phyloP scores from a whole-genome alignment of 495 filamentous ascomycete genomes.

The Podospora tetraspora region DNA sequence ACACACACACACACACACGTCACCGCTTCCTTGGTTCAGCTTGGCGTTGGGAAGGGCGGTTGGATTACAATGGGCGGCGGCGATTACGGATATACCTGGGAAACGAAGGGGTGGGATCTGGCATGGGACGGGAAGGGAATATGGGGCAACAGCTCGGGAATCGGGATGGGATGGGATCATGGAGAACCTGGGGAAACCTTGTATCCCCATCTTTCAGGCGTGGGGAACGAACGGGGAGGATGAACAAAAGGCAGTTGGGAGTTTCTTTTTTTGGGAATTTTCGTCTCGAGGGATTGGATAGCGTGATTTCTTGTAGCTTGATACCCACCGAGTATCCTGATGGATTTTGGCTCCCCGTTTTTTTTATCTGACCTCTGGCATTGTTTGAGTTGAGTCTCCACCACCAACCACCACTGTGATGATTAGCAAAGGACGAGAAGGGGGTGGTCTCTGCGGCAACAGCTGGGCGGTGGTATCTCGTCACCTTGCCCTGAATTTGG shows the following conservation, averaged over 20 bases:
- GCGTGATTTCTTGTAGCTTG: neutral
- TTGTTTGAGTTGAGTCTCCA: neutral
- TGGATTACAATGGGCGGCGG: slow-evolving; percentile 87
- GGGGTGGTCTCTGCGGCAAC: no score
- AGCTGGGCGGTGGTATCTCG: no score
- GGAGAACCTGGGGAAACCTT: neutral
- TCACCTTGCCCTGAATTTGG: neutral
- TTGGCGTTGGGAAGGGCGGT: neutral
- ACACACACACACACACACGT: neutral
- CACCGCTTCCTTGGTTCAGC: neutral
- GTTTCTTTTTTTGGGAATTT: neutral
- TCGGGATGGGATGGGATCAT: neutral
- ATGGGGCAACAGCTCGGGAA: neutral
- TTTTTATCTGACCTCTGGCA: neutral
- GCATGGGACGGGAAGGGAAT: neutral
- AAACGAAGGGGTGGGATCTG: neutral
- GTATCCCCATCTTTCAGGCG: neutral
- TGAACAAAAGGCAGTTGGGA: neutral
- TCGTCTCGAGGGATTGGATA: neutral
- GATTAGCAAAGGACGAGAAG: neutral
- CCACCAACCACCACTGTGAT: neutral
- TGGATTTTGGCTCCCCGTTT: neutral
- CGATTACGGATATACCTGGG: slow-evolving; percentile 25
- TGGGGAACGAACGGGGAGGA: neutral
- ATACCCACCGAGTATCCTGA: neutral